Base-by-base conservation (phyloP, 306 rosid genomes). In the Malus sylvestris region DNA sequence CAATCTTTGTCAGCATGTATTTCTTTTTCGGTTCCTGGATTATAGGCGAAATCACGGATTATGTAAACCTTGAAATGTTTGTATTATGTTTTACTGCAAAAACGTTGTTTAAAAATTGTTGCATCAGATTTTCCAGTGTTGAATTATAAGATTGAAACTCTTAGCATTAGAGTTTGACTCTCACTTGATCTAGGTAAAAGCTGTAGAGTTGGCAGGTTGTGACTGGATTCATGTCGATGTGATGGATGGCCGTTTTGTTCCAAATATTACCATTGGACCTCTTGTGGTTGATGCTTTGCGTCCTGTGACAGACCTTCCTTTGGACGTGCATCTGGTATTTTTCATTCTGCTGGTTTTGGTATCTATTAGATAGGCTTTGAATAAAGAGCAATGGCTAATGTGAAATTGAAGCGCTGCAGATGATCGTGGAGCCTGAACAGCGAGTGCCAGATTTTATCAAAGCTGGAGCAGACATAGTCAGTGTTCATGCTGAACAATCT, bases 171-270 rank as follows among this genome's bases (percentile, higher is more conserved):
- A 73, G 71, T 81, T 85, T 76, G 80, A 60, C 74, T 81, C 68
- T 82, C 53, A 61, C 68, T 74, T 78, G 80, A 25, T 79, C 78
- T 59, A 96, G 98, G 97, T 96, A 63, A 93, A 96, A 89, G 99
- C 99, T 74, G 93, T 95, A 61, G 99, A 96, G 86, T 81, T 96
- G 91, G 99, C 99, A 19, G 99, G 99, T 74, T 93, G 99, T 88
- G 99, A 96, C 85, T 96, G 99, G 99, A 93, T 96, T 82, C 99
- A 96, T 83, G 97, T 96, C 49, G 99, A 96, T 57, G 98, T 96
- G 23, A 96, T 96, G 99, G 99, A 96, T 78, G 99, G 99, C 6
- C 98, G 99, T 68, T 96, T 96, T 83, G 99, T 96, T 59, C 99
- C 98, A 70, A 96, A 96, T 67, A 96, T 96, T 83, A 96, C 99